phyloP scores from a whole-genome alignment of 257 asterid genomes.

The Pogostemon cablin region DNA sequence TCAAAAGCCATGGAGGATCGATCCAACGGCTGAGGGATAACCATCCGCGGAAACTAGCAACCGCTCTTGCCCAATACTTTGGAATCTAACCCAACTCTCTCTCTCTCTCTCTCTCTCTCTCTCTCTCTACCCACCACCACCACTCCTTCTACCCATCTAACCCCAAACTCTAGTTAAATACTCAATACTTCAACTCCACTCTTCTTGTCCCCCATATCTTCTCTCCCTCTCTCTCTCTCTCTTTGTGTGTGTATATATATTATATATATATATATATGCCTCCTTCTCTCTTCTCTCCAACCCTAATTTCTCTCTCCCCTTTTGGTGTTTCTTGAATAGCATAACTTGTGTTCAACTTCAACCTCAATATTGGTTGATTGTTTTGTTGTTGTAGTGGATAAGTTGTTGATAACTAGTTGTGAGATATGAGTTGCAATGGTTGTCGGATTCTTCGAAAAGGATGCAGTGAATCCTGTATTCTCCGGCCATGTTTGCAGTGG shows the following conservation, averaged over 20 bases:
- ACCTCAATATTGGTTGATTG: neutral
- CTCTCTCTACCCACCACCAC: slow-evolving; percentile 7
- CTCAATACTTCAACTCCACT: slow-evolving; percentile 35
- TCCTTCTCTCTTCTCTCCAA: slow-evolving; percentile 3
- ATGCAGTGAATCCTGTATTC: slow-evolving; percentile 54
- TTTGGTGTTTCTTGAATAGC: neutral
- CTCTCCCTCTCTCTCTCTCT: slow-evolving; percentile 35
- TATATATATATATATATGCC: slow-evolving; percentile 32
- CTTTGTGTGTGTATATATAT: slow-evolving; percentile 7
- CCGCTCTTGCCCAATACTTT: slow-evolving; percentile 59
- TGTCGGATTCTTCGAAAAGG: slow-evolving; percentile 77
- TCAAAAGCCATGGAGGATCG: slow-evolving; percentile 25
- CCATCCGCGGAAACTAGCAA: slow-evolving; percentile 64
- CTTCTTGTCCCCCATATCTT: neutral
- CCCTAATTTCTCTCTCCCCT: slow-evolving; percentile 27
- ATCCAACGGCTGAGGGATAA: slow-evolving; percentile 48
- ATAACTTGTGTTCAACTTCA: too few species aligned
- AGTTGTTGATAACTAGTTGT: neutral
- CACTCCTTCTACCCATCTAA: slow-evolving; percentile 12
- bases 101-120: slow-evolving; percentile 15
- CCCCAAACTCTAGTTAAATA: slow-evolving; percentile 43
- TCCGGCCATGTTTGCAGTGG: slow-evolving; percentile 61
- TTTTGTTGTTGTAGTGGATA: neutral
- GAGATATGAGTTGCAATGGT: slow-evolving; percentile 67
- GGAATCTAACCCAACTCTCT: slow-evolving; percentile 37